Base-by-base conservation (phyloP, 23 red algal species). In the Gracilaria vermiculophylla region DNA sequence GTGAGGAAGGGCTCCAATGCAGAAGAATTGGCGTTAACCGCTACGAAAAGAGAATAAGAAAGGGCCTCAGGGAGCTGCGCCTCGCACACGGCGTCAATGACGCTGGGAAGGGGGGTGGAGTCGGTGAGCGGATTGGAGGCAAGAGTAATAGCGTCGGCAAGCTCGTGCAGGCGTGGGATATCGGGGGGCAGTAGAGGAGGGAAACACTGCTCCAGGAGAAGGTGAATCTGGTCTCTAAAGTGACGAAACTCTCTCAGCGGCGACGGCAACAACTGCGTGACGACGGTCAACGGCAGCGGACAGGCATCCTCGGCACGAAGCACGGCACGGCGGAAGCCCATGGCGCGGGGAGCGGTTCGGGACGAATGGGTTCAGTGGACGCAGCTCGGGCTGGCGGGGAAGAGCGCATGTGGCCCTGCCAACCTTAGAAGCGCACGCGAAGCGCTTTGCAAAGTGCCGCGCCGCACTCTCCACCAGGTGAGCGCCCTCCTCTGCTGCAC, bases 21-120 rank as follows among this genome's bases (percentile, higher is more conserved):
- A 40, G 15, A 6, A n/a, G 5, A 31, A 40, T 73, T 73, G 6
- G 67, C 67, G 32, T 73, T 73, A 47, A 73, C 67, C 37, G 67
- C 67, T 42, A 73, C 67, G 67, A 73, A 73, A 73, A 73, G 67
- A 24, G 28, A 45, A 28, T 73, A 48, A 45, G 67, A 73, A 8
- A 73, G 67, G 20, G 67, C 67, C 67, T 45, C 67, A 1, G 67
- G 67, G 2, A 73, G 67, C 67, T 73, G 67, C 67, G 67, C 67
- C 20, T 73, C 67, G 31, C 67, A 73, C 20, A 73, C 67, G 67
- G 42, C 39, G 67, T 73, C 20, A 28, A 73, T 73, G 40, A 47
- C 36, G n/a, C 5, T 10, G 3, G 20, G 40, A 3, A 28, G 42
- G 19, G 67, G 39, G 21, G 37, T 48, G 67, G 67, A 42, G 17